A percentile compares a stretch with the other conserved stretches of the same genome.
Evolutionary conservation across 2,329 filamentous ascomycete species (phyloP).

Genomic region (Passalora sequoiae): DNA sequence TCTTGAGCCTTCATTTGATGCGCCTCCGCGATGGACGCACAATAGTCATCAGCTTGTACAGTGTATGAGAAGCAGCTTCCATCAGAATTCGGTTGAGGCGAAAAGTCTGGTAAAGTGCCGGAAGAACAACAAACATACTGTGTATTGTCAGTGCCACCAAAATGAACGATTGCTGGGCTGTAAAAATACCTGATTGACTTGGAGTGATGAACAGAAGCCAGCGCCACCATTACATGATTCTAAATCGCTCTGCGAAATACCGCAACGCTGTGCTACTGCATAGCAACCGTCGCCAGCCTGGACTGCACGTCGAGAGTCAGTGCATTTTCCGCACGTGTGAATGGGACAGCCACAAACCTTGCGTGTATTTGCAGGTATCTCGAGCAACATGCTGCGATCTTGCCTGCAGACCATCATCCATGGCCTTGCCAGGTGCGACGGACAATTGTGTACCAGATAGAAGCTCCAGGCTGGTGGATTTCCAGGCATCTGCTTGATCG

Average conservation of each 20-base stretch:
- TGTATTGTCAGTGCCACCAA: background rate
- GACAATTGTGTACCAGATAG: constrained; percentile 6
- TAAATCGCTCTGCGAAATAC: constrained; percentile 7
- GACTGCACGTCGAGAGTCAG: no score
- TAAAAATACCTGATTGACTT: constrained; percentile 1
- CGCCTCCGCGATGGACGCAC: constrained; percentile 31
- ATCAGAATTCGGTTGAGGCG: constrained; percentile 34
- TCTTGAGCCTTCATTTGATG: constrained; percentile 36
- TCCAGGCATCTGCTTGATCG: constrained; percentile 2
- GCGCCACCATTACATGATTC: constrained; percentile 9
- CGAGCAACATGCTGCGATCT: constrained; percentile 1
- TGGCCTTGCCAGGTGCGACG: constrained; percentile 4
- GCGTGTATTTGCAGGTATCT: constrained; percentile 12
- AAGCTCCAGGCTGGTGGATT: background rate
- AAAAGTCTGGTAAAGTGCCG: constrained; percentile 19
- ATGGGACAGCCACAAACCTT: constrained; percentile 3
- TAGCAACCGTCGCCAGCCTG: constrained; percentile 15
- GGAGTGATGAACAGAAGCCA: constrained; percentile 1
- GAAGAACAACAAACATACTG: constrained; percentile 17
- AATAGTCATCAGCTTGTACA: constrained; percentile 35
- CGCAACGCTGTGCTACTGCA: constrained; percentile 9
- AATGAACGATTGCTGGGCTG: background rate
- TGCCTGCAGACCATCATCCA: background rate
- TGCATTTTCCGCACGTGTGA: no score
- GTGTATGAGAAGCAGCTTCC: constrained; percentile 38